Conservation (phyloP, 106 monocot species). For the Alisma plantagoaquatica region DNA sequence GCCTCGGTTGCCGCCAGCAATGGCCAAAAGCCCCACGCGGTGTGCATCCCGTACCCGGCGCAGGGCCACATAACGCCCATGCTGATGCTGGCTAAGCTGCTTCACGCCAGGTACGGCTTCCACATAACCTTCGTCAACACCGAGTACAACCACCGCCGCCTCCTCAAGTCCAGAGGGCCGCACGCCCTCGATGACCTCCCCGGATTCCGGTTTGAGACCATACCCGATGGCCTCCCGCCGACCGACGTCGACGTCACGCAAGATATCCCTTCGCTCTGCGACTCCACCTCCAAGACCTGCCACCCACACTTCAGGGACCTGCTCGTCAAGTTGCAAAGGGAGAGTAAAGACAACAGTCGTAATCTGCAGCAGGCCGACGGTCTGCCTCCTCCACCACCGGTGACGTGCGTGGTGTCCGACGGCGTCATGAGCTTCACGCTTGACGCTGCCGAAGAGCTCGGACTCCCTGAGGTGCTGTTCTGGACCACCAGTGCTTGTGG, state of each 20-base stretch:
- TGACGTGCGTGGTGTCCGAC: conserved; percentile 5
- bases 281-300: conserved; percentile 2
- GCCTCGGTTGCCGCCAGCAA: too few species aligned
- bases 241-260: conserved; percentile 7
- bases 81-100: conserved; percentile 19
- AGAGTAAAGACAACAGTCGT: too few species aligned
- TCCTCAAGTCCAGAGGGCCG: conserved; percentile 8
- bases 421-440: too few species aligned
- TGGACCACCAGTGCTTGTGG: conserved; percentile 12
- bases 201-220: conserved; percentile 4
- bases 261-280: conserved; percentile 8
- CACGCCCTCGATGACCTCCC: not conserved
- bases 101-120: conserved; percentile 21
- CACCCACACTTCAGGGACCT: conserved; percentile 2
- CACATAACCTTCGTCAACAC: conserved; percentile 32
- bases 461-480: conserved; percentile 3
- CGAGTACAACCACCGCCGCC: conserved; percentile 22
- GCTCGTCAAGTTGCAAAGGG: not conserved
- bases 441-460: conserved; percentile 4
- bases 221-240: too few species aligned
- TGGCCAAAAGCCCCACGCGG: conserved; percentile 4
- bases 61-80: conserved; percentile 15
- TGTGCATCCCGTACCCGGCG: not conserved
- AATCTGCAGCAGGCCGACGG: too few species aligned
- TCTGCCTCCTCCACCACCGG: not conserved